Conservation (phyloP, 306 rosid species). For the Carpinus fangiana region DNA sequence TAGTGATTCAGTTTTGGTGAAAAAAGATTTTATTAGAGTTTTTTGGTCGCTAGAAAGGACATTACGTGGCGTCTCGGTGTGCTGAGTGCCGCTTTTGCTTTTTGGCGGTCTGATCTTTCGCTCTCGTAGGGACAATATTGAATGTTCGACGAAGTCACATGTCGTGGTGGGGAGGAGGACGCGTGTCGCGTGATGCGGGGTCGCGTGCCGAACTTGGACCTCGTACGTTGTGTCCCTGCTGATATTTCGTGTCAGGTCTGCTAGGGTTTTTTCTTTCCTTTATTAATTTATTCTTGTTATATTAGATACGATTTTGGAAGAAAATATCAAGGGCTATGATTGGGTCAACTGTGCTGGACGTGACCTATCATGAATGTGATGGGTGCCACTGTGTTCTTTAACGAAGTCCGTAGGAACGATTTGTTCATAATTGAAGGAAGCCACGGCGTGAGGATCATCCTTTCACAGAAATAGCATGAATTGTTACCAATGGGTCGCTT, state of each 20-base stretch:
- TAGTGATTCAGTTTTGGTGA: constrained; percentile 34
- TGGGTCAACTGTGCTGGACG: neutral
- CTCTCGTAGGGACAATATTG: constrained; percentile 4
- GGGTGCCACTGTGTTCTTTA: too few species aligned
- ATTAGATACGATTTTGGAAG: neutral
- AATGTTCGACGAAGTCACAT: constrained; percentile 12
- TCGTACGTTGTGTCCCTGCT: neutral
- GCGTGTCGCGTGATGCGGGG: constrained; percentile 35
- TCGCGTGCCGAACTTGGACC: constrained; percentile 42
- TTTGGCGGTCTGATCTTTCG: constrained; percentile 10
- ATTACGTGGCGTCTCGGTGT: constrained; percentile 55
- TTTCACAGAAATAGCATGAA: too few species aligned
- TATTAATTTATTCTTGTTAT: neutral
- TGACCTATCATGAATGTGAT: neutral
- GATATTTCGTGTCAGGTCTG: constrained; percentile 15
- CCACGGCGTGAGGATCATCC: too few species aligned
- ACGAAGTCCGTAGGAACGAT: too few species aligned
- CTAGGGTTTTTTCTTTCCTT: neutral
- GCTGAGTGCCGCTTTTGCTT: constrained; percentile 28
- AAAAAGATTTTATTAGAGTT: constrained; percentile 10
- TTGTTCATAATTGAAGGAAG: too few species aligned
- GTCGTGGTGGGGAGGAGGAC: neutral
- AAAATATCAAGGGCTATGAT: neutral
- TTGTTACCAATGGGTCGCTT: too few species aligned
- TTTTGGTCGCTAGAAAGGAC: neutral